These are phyloP conservation scores for Penicillium sp. DNA, from an alignment of 2,329 filamentous ascomycete genomes.

Conservation along the genomic window DNA sequence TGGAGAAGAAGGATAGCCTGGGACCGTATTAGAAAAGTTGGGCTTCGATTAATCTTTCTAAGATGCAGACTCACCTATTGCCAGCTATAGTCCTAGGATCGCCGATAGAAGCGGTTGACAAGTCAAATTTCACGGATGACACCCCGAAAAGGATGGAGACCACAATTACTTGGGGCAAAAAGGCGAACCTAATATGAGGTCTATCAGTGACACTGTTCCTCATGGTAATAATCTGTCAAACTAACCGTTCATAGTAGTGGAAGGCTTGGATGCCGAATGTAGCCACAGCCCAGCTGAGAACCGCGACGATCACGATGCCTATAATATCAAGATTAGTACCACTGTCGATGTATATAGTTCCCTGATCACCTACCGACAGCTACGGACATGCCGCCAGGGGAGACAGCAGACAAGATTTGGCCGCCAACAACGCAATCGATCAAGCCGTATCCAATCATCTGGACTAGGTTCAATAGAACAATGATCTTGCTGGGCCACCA, in stretches of 20 bases:
- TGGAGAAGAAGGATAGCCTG: constrained; percentile 65
- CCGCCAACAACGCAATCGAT: constrained; percentile 66
- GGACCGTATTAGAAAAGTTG: not conserved
- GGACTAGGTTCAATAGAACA: constrained; percentile 61
- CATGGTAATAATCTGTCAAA: not conserved
- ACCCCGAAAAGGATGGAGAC: constrained; percentile 62
- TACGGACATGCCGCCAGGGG: constrained; percentile 57
- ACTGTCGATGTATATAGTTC: not conserved
- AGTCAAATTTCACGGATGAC: constrained; percentile 60
- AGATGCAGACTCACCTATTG: constrained; percentile 30
- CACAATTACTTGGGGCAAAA: constrained; percentile 62
- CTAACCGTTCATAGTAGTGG: constrained; percentile 64
- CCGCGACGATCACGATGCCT: constrained; percentile 60
- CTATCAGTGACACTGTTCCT: not conserved
- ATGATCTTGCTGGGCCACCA: constrained; percentile 65
- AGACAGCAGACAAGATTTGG: constrained; percentile 66
- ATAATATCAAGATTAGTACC: constrained; percentile 9
- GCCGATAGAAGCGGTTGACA: constrained; percentile 51
- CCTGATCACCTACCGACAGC: constrained; percentile 53
- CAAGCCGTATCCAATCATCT: constrained; percentile 61
- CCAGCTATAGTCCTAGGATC: constrained; percentile 53
- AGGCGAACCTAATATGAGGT: constrained; percentile 52
- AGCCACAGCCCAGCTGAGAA: constrained; percentile 63
- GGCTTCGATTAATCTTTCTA: no score
- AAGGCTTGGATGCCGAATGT: constrained; percentile 68